Evolutionary conservation across 495 filamentous ascomycete genomes (phyloP).

Genomic region (Penicillium paxilli): DNA sequence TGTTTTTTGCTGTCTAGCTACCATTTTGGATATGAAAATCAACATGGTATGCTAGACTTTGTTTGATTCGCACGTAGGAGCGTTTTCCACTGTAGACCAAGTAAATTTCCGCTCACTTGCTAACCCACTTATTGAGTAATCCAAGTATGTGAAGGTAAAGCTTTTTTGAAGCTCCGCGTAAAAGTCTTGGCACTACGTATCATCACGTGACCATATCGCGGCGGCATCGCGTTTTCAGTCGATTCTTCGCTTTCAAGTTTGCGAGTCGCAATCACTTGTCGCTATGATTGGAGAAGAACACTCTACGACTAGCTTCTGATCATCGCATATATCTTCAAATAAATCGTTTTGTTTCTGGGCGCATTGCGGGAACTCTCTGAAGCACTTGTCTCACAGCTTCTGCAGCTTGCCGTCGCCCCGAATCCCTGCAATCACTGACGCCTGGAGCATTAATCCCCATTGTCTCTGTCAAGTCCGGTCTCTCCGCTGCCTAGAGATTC

Average conservation of each 20-base stretch:
- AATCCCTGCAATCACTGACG: constrained; percentile 12
- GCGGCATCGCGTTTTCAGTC: constrained; percentile 18
- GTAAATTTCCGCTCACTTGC: neutral
- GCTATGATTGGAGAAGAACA: constrained; percentile 3
- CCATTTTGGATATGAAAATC: constrained; percentile 39
- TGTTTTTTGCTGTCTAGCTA: constrained; percentile 24
- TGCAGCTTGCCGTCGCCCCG: constrained; percentile 11
- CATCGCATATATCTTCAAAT: neutral
- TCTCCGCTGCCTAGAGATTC: neutral
- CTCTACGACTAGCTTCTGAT: no score
- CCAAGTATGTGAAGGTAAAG: neutral
- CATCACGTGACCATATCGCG: constrained; percentile 23
- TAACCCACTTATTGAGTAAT: neutral
- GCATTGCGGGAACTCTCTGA: neutral
- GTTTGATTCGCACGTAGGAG: neutral
- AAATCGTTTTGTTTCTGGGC: neutral
- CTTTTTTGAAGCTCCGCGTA: neutral
- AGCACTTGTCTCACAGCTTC: neutral
- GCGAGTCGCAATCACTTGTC: constrained; percentile 1
- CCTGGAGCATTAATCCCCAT: neutral
- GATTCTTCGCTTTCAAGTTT: constrained; percentile 8
- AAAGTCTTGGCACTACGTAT: neutral
- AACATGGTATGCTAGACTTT: constrained; percentile 29
- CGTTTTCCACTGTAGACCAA: neutral
- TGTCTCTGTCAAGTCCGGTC: neutral